Evolutionary conservation across 331 rosid genomes (phyloP).

Genomic region (Phaseolus coccineus): DNA sequence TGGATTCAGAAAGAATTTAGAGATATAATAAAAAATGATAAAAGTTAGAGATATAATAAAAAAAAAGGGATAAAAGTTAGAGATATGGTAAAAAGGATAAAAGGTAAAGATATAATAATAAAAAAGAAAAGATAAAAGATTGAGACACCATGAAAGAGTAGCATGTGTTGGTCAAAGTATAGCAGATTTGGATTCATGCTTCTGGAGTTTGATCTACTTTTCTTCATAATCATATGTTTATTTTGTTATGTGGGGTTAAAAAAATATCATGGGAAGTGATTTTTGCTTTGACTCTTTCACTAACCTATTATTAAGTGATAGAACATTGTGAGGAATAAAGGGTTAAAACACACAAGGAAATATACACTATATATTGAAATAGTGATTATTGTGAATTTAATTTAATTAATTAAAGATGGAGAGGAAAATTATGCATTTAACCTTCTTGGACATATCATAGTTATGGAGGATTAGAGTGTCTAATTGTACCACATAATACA

Average conservation of each 20-base stretch:
- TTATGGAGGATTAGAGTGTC: not conserved
- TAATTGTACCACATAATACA: not conserved
- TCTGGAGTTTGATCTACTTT: too few species aligned
- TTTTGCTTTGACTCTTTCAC: not conserved
- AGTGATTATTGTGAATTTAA: too few species aligned
- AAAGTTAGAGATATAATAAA: not conserved
- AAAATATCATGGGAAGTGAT: not conserved
- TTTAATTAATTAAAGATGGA: not conserved
- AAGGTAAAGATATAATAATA: too few species aligned
- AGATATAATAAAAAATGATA: not conserved
- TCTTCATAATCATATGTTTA: too few species aligned
- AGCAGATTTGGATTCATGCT: not conserved
- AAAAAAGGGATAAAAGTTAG: too few species aligned
- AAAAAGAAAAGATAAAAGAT: not conserved
- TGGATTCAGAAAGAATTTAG: not conserved
- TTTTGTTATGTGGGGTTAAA: not conserved
- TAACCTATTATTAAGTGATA: not conserved
- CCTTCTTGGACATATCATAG: not conserved
- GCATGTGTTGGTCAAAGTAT: not conserved
- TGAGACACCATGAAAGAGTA: not conserved
- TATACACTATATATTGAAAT: not conserved
- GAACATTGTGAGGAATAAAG: not conserved
- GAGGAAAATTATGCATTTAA: not conserved
- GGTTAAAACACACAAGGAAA: not conserved
- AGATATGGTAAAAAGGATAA: too few species aligned